These are phyloP conservation scores for Rosellinia necatrix DNA, from an alignment of 2,329 filamentous ascomycete genomes.

Conservation along the genomic window DNA sequence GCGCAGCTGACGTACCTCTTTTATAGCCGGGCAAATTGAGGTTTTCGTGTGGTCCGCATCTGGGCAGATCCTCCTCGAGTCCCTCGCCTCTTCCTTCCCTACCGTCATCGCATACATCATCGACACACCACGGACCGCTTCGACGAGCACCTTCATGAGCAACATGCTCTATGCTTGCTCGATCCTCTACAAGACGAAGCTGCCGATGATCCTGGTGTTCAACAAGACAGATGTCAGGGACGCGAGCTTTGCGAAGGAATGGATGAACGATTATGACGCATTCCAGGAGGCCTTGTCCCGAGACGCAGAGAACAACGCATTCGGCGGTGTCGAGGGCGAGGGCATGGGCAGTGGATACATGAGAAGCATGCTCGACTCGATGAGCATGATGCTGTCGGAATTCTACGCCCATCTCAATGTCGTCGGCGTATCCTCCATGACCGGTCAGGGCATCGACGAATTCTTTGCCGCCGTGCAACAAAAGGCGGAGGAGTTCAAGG, in stretches of 20 bases:
- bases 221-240: conserved; percentile 98
- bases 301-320: conserved; percentile 79
- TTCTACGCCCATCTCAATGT: conserved; percentile 95
- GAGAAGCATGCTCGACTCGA: conserved; percentile 92
- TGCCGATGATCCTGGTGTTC: conserved; percentile 98
- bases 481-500: conserved; percentile 86
- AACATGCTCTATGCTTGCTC: conserved; percentile 99
- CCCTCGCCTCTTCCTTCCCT: conserved; percentile 89
- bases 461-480: conserved; percentile 89
- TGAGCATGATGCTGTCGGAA: conserved; percentile 96
- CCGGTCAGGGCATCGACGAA: conserved; percentile 86
- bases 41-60: conserved; percentile 98
- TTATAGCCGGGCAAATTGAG: conserved; percentile 90
- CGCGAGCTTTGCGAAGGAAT: conserved; percentile 89
- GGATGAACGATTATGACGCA: conserved; percentile 99
- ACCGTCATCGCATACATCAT: conserved; percentile 98
- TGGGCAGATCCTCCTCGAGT: conserved; percentile 90
- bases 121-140: conserved; percentile 90
- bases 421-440: conserved; percentile 91
- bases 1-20: conserved; percentile 6
- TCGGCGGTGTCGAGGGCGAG: conserved; percentile 72
- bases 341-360: conserved; percentile 90
- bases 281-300: conserved; percentile 84
- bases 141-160: conserved; percentile 97
- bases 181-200: conserved; percentile 97